Base-by-base conservation (phyloP, 75 land plant species). In the Sequoiadendron giganteum region DNA sequence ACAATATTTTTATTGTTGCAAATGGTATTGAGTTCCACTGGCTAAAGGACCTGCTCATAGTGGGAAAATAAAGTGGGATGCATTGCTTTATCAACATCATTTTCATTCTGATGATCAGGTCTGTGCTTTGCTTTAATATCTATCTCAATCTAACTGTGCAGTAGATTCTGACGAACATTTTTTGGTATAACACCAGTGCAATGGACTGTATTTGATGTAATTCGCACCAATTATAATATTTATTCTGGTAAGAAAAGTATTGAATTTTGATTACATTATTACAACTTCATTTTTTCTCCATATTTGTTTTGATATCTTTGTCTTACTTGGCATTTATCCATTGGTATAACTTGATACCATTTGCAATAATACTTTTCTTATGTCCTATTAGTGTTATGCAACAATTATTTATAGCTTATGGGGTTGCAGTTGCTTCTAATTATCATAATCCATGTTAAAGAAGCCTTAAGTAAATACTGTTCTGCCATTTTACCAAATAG, bases 51-150 rank as follows among this genome's bases (percentile, higher is more conserved):
- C 96, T 15, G 85, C 86, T 70, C 99, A 96, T 87, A 94, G 90
- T 83, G 86, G 88, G 21, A 91, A 89, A 56, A 97, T 93, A 85
- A 97, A 97, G 87, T 97, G 99, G 99, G 99, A 96, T 92, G 93
- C 98, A 32, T 89, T 92, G 82, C 92, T 97, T 14, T 91, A 94
- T 87, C 91, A 96, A 25, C 91, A 93, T 65, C 89, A 86, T 13
- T 90, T 94, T 79, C 90, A 88, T n/a, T 91, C 84, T 1, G 99
- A 97, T 83, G 72, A 87, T 70, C 94, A 95, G 97, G 97, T 94
- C 8, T 39, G 16, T 77, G 15, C 55, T 36, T 85, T 49, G 38
- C 3, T 45, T 61, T 85, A 52, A 47, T 36, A 81, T 48, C 38
- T 39, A 87, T 30, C 58, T 65, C 38, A 52, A 30, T 3, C 68